Base-by-base conservation (phyloP, 495 filamentous ascomycete species). In the Penicillium angulare region DNA sequence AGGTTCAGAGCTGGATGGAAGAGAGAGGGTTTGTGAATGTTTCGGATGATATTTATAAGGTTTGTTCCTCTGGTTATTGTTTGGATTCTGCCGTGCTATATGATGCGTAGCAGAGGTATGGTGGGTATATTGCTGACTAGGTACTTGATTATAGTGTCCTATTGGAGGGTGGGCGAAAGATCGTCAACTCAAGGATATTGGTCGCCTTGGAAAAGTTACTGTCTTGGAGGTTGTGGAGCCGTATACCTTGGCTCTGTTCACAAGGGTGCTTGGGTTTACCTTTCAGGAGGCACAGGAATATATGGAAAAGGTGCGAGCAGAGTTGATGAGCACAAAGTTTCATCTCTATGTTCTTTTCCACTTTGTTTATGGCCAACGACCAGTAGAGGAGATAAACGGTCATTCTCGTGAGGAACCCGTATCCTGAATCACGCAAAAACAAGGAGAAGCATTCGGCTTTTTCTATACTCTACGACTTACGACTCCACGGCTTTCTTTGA, bases 161-260 rank as follows among this genome's bases (percentile, higher is more conserved):
- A 47, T 77, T 21, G 71, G 72, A n/a, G 62, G 69, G 4, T 84
- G 80, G 80, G 67, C 80, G 0, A 74, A 74, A 36, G 73, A 76
- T 48, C 63, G 56, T 1, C 65, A 69, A 12, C 55, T 78, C 22
- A 84, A 84, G 57, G 68, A 73, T 27, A 64, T 82, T 31, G 79
- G 79, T 21, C 64, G 67, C 18, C 43, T 74, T 15, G 63, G 64
- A 40, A 70, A 68, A 57, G 29, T 66, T 12, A 53, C 59, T 3
- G 33, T 73, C 17, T 52, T 71, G 38, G 62, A 72, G n/a, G 74
- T 76, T 0, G 46, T 84, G 36, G 69, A 82, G 47, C 79, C 76
- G 5, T 75, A 83, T 34, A 75, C 69, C 5, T 68, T 80, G 16
- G 74, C 73, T 12, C 62, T 83, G 3, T 82, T 85, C 43, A 84